These are phyloP conservation scores for Malassezia slooffiae DNA, from an alignment of 1,284 basidiomycete genomes.

Conservation along the genomic window DNA sequence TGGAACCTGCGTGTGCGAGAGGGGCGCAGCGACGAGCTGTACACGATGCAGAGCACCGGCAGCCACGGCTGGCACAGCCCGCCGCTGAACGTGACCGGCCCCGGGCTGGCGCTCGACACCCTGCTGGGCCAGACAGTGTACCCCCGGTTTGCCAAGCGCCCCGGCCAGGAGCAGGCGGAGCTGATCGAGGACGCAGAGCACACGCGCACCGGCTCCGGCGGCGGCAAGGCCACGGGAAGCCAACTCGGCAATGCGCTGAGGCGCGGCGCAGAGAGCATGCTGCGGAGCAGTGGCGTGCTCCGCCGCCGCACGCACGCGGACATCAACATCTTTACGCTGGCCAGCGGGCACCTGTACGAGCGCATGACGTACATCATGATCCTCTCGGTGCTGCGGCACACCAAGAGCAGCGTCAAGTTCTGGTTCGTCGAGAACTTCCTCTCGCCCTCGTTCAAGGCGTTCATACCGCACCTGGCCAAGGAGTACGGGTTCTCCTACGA, in stretches of 20 bases:
- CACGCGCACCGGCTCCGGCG: constrained; percentile 21
- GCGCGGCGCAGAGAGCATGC: not conserved
- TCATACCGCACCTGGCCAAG: constrained; percentile 78
- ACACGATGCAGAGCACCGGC: constrained; percentile 63
- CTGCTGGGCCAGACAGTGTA: constrained; percentile 81
- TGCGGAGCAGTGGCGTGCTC: not conserved
- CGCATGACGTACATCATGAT: constrained; percentile 98
- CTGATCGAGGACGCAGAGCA: constrained; percentile 56
- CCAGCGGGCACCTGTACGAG: constrained; percentile 90
- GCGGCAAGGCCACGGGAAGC: not conserved
- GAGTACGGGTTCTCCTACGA: constrained; percentile 92
- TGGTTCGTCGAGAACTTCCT: constrained; percentile 99
- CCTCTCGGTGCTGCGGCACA: constrained; percentile 83
- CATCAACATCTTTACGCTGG: constrained; percentile 98
- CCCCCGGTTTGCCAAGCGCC: constrained; percentile 61
- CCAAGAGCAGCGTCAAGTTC: constrained; percentile 85
- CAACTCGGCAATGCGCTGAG: not conserved
- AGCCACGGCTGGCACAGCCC: constrained; percentile 67
- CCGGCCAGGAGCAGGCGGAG: constrained; percentile 69
- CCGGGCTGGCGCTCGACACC: constrained; percentile 54
- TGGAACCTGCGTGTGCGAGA: constrained; percentile 71
- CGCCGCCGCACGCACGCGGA: constrained; percentile 49
- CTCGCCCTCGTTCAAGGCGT: constrained; percentile 91
- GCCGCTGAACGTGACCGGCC: constrained; percentile 51
- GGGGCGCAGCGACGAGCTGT: constrained; percentile 71